phyloP scores from a whole-genome alignment of 345 rosid genomes.

The Camelina hispida region DNA sequence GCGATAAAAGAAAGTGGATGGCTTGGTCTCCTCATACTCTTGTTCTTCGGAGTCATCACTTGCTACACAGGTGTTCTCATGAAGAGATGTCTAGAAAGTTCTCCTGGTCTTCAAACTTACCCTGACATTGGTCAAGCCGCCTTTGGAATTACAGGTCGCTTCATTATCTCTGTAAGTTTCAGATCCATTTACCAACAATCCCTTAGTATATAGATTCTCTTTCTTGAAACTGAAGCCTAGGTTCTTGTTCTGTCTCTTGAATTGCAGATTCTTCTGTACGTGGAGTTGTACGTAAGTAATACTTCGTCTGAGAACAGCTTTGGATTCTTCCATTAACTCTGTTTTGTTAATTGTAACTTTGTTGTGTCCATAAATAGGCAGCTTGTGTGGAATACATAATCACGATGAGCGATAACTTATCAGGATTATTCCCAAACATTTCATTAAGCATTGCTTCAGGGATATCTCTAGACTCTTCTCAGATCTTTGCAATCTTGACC shows the following conservation, averaged over 20 bases:
- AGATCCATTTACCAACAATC: not conserved
- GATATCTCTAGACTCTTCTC: conserved; percentile 52
- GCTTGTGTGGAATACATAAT: conserved; percentile 77
- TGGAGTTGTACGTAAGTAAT: conserved; percentile 76
- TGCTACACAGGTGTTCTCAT: conserved; percentile 74
- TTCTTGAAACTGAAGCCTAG: conserved; percentile 41
- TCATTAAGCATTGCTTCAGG: conserved; percentile 51
- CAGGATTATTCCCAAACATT: conserved; percentile 65
- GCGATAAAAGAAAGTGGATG: conserved; percentile 85
- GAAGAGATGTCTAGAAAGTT: conserved; percentile 72
- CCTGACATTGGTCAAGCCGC: conserved; percentile 95
- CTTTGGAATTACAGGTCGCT: conserved; percentile 68
- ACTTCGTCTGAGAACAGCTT: not conserved
- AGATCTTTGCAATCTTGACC: conserved; percentile 55
- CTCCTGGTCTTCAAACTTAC: conserved; percentile 78
- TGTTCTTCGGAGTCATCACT: conserved; percentile 57
- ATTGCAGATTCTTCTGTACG: conserved; percentile 66
- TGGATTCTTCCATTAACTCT: conserved; percentile 3
- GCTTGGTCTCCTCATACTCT: conserved; percentile 64
- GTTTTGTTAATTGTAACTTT: not conserved
- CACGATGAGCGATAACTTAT: conserved; percentile 85
- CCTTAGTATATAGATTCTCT: not conserved
- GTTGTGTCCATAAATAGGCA: conserved; percentile 53
- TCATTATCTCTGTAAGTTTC: conserved; percentile 59
- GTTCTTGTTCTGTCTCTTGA: conserved; percentile 37